phyloP scores from a whole-genome alignment of 805 yeast species.

The Wickerhamomyces chambardii region DNA sequence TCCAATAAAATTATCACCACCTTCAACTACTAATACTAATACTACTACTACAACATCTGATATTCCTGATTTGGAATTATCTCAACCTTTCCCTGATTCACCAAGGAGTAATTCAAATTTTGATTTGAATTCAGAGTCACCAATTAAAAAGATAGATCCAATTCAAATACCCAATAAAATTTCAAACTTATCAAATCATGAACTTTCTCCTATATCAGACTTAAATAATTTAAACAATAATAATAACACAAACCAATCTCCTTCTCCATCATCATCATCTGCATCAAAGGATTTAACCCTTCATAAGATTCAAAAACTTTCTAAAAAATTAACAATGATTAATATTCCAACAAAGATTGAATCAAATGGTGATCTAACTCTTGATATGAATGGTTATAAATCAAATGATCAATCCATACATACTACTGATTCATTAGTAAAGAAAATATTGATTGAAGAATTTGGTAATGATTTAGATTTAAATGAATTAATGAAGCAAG shows the following conservation, averaged over 20 bases:
- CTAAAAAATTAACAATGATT: slow-evolving; percentile 53
- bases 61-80: slow-evolving; percentile 44
- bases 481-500: slow-evolving; percentile 39
- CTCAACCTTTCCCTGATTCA: slow-evolving; percentile 14
- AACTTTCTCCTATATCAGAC: neutral
- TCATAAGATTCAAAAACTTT: slow-evolving; percentile 52
- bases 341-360: slow-evolving; percentile 86
- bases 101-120: neutral
- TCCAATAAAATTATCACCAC: slow-evolving; percentile 6
- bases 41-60: slow-evolving; percentile 1
- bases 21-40: neutral
- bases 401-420: slow-evolving; percentile 72
- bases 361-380: slow-evolving; percentile 79
- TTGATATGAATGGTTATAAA: slow-evolving; percentile 96
- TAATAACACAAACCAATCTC: no score
- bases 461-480: slow-evolving; percentile 45
- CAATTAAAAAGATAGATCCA: no score
- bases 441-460: slow-evolving; percentile 69
- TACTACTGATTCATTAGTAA: slow-evolving; percentile 67
- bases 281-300: slow-evolving; percentile 32
- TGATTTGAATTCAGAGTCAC: no score
- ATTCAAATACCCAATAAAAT: no score
- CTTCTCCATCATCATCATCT: slow-evolving; percentile 7
- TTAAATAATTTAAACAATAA: no score
- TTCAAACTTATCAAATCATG: neutral